phyloP scores from a whole-genome alignment of 116 monocot species.

The Zostera marina region DNA sequence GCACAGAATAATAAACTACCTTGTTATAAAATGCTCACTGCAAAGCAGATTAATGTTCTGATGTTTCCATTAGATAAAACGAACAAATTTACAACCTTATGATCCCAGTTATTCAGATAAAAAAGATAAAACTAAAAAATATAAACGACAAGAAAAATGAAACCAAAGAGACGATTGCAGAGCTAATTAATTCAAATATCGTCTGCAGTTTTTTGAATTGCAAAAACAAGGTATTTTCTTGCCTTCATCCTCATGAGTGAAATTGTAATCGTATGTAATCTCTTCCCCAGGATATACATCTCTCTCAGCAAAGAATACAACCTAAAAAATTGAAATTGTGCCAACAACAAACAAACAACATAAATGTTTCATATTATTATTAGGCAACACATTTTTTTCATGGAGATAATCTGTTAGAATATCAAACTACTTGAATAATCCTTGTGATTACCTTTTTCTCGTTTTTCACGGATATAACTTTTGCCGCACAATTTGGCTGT shows the following conservation, averaged over 20 bases:
- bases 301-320: slow-evolving; percentile 86
- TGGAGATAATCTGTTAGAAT: background rate
- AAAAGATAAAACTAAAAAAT: too few relatives aligned
- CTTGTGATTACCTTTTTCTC: slow-evolving; percentile 57
- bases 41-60: too few relatives aligned
- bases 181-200: slow-evolving; percentile 51
- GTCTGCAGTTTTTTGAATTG: slow-evolving; percentile 70
- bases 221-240: slow-evolving; percentile 90
- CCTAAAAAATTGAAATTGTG: slow-evolving; percentile 19
- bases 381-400: background rate
- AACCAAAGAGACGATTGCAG: too few relatives aligned
- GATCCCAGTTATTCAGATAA: too few relatives aligned
- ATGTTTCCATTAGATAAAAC: too few relatives aligned
- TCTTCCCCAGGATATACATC: slow-evolving; percentile 93
- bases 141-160: too few relatives aligned
- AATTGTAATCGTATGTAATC: slow-evolving; percentile 93
- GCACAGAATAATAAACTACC: too few relatives aligned
- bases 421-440: too few relatives aligned
- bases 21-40: too few relatives aligned
- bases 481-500: slow-evolving; percentile 95
- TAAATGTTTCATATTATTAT: background rate
- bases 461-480: slow-evolving; percentile 66
- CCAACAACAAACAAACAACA: background rate
- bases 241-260: slow-evolving; percentile 92
- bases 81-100: too few relatives aligned